Percentiles rank a stretch among this genome's conserved stretches.
Evolutionary conservation across 176 grass and related monocot genomes (phyloP).

Genomic region (Tillandsia fasciculata): DNA sequence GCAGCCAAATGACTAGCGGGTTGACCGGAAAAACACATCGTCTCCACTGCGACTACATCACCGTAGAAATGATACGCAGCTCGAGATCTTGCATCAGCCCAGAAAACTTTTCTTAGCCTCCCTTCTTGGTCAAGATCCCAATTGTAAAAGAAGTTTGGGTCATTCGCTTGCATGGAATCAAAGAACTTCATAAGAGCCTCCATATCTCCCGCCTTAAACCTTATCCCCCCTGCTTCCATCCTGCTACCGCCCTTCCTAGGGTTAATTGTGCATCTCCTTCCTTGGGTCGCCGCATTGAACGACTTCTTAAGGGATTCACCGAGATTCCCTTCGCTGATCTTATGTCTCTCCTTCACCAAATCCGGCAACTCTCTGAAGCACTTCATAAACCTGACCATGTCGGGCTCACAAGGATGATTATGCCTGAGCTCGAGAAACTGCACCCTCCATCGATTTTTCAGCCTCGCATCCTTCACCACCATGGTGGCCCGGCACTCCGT

Average conservation of each 20-base stretch:
- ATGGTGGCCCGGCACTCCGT: slow-evolving; percentile 62
- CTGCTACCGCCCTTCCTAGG: slow-evolving; percentile 29
- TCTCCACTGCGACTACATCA: slow-evolving; percentile 55
- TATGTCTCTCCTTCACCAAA: slow-evolving; percentile 47
- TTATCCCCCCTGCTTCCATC: slow-evolving; percentile 13
- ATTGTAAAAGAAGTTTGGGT: slow-evolving; percentile 63
- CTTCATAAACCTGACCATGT: slow-evolving; percentile 86
- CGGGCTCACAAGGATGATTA: slow-evolving; percentile 65
- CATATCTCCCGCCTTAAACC: slow-evolving; percentile 24
- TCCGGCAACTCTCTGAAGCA: slow-evolving; percentile 57
- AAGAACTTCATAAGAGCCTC: slow-evolving; percentile 42
- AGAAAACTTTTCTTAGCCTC: slow-evolving; percentile 57
- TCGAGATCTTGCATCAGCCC: slow-evolving; percentile 69
- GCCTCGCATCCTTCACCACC: slow-evolving; percentile 47
- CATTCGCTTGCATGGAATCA: slow-evolving; percentile 51
- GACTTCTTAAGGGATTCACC: slow-evolving; percentile 45
- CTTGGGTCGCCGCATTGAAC: slow-evolving; percentile 38
- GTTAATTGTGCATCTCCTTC: slow-evolving; percentile 44
- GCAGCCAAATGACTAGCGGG: slow-evolving; percentile 38
- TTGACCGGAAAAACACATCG: slow-evolving; percentile 57
- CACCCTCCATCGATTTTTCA: slow-evolving; percentile 56
- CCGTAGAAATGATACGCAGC: slow-evolving; percentile 51
- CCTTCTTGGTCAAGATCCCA: slow-evolving; percentile 77
- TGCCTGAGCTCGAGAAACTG: slow-evolving; percentile 65
- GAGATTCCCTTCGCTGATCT: slow-evolving; percentile 35